Conservation (phyloP, 441 rosid genomes). For the Syzygium syzygioides region DNA sequence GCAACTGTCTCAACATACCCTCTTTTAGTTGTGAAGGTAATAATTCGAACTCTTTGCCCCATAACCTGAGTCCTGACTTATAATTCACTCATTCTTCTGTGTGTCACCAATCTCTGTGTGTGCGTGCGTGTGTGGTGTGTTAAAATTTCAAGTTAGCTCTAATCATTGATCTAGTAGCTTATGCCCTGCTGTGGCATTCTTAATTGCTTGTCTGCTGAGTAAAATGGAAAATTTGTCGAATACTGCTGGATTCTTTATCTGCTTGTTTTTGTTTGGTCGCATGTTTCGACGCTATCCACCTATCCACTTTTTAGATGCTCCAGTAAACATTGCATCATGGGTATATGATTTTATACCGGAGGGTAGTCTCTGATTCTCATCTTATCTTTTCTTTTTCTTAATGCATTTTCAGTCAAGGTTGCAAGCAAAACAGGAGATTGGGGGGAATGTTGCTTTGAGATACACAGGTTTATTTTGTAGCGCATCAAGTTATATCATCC, state of each 20-base stretch:
- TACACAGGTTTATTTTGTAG: constrained; percentile 46
- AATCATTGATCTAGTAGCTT: background rate
- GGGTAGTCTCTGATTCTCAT: background rate
- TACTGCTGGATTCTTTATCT: background rate
- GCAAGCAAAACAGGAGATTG: constrained; percentile 76
- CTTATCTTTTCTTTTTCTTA: constrained; percentile 3
- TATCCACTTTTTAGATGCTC: background rate
- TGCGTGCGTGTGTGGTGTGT: background rate
- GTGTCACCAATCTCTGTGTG: background rate
- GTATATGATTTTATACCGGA: background rate
- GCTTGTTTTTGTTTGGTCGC: background rate
- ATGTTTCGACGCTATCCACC: background rate
- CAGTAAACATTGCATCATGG: background rate
- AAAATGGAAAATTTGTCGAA: background rate
- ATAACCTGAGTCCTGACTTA: background rate
- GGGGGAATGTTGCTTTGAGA: constrained; percentile 49
- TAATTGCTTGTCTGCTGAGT: background rate
- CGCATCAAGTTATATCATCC: background rate
- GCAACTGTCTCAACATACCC: constrained; percentile 70
- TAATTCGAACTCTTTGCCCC: background rate
- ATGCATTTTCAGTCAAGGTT: constrained; percentile 51
- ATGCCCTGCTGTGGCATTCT: background rate
- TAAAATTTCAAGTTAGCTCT: background rate
- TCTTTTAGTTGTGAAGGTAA: constrained; percentile 68
- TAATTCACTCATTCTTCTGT: background rate